Conservation (phyloP, 257 asterid genomes). For the Striga asiatica region DNA sequence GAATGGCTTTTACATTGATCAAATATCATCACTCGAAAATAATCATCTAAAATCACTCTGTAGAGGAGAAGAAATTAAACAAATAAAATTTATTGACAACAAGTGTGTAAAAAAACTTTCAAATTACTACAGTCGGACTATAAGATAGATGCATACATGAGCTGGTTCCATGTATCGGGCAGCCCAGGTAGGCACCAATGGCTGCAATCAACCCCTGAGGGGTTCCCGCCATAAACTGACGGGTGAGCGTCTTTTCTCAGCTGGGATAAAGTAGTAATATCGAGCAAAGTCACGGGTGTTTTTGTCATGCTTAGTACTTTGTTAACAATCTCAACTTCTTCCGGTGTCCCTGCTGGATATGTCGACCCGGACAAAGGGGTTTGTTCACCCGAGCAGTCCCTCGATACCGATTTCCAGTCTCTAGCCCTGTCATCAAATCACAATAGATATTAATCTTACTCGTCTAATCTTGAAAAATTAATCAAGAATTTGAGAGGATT, state of each 20-base stretch:
- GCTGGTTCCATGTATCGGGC: constrained; percentile 85
- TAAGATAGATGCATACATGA: constrained; percentile 51
- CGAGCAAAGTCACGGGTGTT: constrained; percentile 44
- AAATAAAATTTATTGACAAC: constrained; percentile 11
- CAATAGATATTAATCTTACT: background rate
- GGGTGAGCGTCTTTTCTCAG: constrained; percentile 79
- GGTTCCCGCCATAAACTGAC: constrained; percentile 44
- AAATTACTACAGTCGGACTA: constrained; percentile 42
- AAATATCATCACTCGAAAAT: constrained; percentile 16
- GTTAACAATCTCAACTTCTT: constrained; percentile 41
- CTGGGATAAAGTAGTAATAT: constrained; percentile 58
- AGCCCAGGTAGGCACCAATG: constrained; percentile 87
- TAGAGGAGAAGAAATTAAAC: background rate
- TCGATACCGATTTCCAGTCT: constrained; percentile 32
- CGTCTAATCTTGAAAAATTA: background rate
- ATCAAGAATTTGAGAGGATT: background rate
- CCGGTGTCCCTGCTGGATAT: constrained; percentile 51
- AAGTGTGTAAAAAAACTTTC: constrained; percentile 5
- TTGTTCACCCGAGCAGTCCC: constrained; percentile 49
- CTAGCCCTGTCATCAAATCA: constrained; percentile 32
- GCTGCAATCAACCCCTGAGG: constrained; percentile 40
- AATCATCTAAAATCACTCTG: constrained; percentile 14
- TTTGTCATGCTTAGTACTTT: constrained; percentile 33
- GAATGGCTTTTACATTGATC: constrained; percentile 6
- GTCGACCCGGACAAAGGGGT: constrained; percentile 42